These are phyloP conservation scores for Loxodes magnus DNA, from an alignment of 73 alveolate genomes.

Conservation along the genomic window DNA sequence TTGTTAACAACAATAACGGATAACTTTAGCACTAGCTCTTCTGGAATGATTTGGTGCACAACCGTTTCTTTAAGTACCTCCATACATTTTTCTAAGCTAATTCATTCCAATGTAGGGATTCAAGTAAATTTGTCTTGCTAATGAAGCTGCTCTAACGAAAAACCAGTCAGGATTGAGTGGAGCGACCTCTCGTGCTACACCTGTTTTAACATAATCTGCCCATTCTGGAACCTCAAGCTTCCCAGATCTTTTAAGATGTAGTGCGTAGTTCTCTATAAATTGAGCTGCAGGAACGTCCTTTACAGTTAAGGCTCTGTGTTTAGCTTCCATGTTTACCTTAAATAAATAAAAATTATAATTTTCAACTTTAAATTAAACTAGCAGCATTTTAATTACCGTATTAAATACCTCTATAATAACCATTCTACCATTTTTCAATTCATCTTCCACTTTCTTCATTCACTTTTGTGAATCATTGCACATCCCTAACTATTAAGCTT, in stretches of 20 bases:
- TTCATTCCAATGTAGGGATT: constrained; percentile 71
- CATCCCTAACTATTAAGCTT: too few relatives aligned
- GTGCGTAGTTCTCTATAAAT: constrained; percentile 81
- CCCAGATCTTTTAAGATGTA: constrained; percentile 80
- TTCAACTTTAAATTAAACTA: too few relatives aligned
- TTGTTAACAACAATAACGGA: constrained; percentile 79
- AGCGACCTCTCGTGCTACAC: constrained; percentile 67
- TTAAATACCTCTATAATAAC: too few relatives aligned
- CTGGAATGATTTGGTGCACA: constrained; percentile 48
- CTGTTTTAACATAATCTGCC: constrained; percentile 73
- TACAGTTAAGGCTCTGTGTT: constrained; percentile 39
- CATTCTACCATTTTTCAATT: too few relatives aligned
- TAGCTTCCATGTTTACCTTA: constrained; percentile 6
- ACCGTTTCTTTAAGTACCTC: constrained; percentile 71
- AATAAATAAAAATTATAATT: too few relatives aligned
- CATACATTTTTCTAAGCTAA: constrained; percentile 55
- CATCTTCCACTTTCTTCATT: too few relatives aligned
- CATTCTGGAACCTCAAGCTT: constrained; percentile 86
- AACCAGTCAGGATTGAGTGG: constrained; percentile 89
- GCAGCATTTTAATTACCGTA: too few relatives aligned
- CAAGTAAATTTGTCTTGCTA: constrained; percentile 78
- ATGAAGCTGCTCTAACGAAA: constrained; percentile 91
- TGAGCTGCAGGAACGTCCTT: constrained; percentile 84
- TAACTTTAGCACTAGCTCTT: constrained; percentile 71
- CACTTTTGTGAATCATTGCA: too few relatives aligned